These are phyloP conservation scores for Boletus vinaceobasis DNA, from an alignment of 768 basidiomycete species.

Conservation along the genomic window DNA sequence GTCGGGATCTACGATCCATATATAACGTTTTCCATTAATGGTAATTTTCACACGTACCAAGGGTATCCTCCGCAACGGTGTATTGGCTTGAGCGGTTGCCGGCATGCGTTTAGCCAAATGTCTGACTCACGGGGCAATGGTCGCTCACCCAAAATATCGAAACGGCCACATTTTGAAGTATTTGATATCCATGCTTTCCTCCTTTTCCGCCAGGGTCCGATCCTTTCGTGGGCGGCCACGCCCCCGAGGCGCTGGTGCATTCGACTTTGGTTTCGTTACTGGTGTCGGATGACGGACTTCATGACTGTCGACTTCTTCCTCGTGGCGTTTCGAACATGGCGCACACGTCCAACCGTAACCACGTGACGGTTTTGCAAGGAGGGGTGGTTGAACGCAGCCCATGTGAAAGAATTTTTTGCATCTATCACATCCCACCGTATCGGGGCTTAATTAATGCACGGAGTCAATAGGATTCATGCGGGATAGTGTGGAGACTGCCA, in stretches of 20 bases:
- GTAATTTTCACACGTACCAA: slow-evolving; percentile 50
- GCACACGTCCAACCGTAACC: slow-evolving; percentile 99
- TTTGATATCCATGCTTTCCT: slow-evolving; percentile 73
- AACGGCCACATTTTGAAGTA: slow-evolving; percentile 93
- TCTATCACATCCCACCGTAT: slow-evolving; percentile 84
- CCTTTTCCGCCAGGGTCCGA: slow-evolving; percentile 65
- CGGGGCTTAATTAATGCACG: slow-evolving; percentile 48
- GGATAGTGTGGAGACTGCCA: slow-evolving; percentile 14
- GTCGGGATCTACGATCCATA: slow-evolving; percentile 71
- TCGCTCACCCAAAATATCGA: slow-evolving; percentile 90
- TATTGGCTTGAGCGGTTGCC: slow-evolving; percentile 55
- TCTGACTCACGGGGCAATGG: background rate
- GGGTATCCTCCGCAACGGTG: slow-evolving; percentile 87
- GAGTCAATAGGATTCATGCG: slow-evolving; percentile 20
- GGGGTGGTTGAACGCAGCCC: slow-evolving; percentile 88
- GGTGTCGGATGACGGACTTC: slow-evolving; percentile 61
- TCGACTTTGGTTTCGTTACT: slow-evolving; percentile 56
- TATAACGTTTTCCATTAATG: slow-evolving; percentile 21
- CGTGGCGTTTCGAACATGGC: slow-evolving; percentile 84
- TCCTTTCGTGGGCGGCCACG: slow-evolving; percentile 79
- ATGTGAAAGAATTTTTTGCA: slow-evolving; percentile 97
- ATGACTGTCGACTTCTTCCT: slow-evolving; percentile 79
- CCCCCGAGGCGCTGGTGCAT: slow-evolving; percentile 68
- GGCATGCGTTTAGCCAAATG: slow-evolving; percentile 10
- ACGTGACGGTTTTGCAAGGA: slow-evolving; percentile 86